phyloP scores from a whole-genome alignment of 768 basidiomycete species.

The Termitomyces sp. region DNA sequence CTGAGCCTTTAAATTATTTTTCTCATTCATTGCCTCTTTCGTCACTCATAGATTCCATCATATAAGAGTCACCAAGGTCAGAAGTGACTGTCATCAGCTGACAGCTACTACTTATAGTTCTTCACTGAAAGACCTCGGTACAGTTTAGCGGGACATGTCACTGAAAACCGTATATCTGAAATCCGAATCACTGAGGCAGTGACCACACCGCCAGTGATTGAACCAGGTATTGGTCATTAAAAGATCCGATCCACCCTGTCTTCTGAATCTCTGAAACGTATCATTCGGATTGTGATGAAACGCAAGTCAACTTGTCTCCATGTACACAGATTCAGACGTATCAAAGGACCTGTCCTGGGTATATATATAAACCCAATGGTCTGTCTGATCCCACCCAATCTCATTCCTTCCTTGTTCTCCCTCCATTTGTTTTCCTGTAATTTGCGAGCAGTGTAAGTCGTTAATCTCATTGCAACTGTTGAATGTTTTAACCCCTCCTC shows the following conservation, averaged over 20 bases:
- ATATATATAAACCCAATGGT: slow-evolving; percentile 7
- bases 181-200: too few relatives aligned
- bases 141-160: too few relatives aligned
- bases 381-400: neutral
- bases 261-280: too few relatives aligned
- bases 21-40: neutral
- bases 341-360: too few relatives aligned
- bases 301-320: slow-evolving; percentile 5
- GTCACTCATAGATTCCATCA: slow-evolving; percentile 64
- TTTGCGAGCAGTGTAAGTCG: slow-evolving; percentile 45
- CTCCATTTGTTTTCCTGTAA: too few relatives aligned
- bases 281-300: too few relatives aligned
- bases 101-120: too few relatives aligned
- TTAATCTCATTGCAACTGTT: neutral
- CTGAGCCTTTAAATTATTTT: neutral
- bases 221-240: too few relatives aligned
- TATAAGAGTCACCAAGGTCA: slow-evolving; percentile 69
- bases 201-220: too few relatives aligned
- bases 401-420: too few relatives aligned
- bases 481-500: neutral
- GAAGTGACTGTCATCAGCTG: neutral
- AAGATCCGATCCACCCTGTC: too few relatives aligned
- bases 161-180: too few relatives aligned
- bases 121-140: slow-evolving; percentile 6
- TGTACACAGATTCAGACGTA: slow-evolving; percentile 6